Evolutionary conservation across 345 rosid genomes (phyloP), one percentile per base, ranked within the genome.

Genomic region (Bruguiera gymnorhiza): DNA sequence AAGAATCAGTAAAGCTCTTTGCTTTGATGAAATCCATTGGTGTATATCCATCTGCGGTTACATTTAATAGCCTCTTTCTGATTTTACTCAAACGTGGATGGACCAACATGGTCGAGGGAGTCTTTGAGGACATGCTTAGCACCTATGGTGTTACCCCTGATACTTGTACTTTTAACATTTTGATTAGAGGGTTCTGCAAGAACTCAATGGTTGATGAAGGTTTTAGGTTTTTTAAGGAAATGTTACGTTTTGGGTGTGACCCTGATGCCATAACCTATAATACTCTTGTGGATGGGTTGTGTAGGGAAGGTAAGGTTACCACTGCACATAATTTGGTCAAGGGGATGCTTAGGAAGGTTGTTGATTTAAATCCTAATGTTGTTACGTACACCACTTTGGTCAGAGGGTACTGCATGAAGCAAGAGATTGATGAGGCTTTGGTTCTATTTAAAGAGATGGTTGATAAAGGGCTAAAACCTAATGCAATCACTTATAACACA

Each of bases 271-370:
- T 90, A 62, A 85, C 97, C 0, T 93, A 88, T 78, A 93, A 88
- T 80, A 84, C 90, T 10, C 83, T 93, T 76, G 87, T 90, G 18
- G 93, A 93, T 78, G 98, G 97, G 13, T 72, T 93, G 79, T 90
- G 97, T 63, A 75, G 92, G 74, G 86, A 70, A 37, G 97, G 97
- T n/a, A 93, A 93, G 72, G 88, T 90, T 65, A 73, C 63, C 53
- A 86, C 76, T 65, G 98, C 98, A 0, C 86, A 71, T 70, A 90
- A 88, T 78, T 86, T 93, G 71, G 75, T 86, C 4, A 86, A 79
- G 68, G 96, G 98, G 65, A 88, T 90, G 97, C 43, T 66, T 62
- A 83, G 66, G 60, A 89, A 84, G 30, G 16, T 31, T 8, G n/a
- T 29, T 19, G 75, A 73, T 72, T 68, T 90, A 84, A 79, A 63